Evolutionary conservation across 2,329 filamentous ascomycete genomes (phyloP).

Genomic region (Ophiosphaerella narmari): DNA sequence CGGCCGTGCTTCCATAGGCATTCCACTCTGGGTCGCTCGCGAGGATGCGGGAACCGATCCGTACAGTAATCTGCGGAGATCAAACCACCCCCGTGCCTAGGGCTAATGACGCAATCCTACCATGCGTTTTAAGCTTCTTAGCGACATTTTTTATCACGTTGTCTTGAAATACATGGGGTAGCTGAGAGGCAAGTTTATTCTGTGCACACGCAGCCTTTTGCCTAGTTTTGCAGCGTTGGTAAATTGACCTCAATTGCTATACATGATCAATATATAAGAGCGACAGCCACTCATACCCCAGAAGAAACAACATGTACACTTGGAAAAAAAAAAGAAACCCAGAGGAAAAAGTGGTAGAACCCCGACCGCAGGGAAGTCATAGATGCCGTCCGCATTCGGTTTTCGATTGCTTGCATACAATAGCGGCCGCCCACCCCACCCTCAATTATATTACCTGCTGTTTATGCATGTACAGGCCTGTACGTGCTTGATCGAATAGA

Average conservation of each 20-base stretch:
- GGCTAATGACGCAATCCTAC: constrained; percentile 34
- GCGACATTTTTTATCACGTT: constrained; percentile 11
- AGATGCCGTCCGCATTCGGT: constrained; percentile 19
- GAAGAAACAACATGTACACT: not conserved
- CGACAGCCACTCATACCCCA: no score
- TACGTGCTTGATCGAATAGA: constrained; percentile 16
- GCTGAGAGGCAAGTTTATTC: not conserved
- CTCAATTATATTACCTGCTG: constrained; percentile 26
- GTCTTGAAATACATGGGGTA: not conserved
- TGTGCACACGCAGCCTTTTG: not conserved
- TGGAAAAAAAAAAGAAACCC: not conserved
- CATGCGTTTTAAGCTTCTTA: constrained; percentile 15
- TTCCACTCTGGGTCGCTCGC: constrained; percentile 27
- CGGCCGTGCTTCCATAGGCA: constrained; percentile 22
- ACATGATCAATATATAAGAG: no score
- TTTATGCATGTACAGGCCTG: constrained; percentile 35
- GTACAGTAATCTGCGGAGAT: constrained; percentile 36
- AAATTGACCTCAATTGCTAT: no score
- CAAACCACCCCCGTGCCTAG: constrained; percentile 21
- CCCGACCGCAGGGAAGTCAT: constrained; percentile 22
- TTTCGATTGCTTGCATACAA: constrained; percentile 33
- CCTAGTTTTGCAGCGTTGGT: not conserved
- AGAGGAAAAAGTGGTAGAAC: constrained; percentile 1
- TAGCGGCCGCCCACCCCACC: constrained; percentile 28
- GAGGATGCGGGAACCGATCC: constrained; percentile 41